Conservation (phyloP, 441 rosid genomes). For the Mallotus japonicus region DNA sequence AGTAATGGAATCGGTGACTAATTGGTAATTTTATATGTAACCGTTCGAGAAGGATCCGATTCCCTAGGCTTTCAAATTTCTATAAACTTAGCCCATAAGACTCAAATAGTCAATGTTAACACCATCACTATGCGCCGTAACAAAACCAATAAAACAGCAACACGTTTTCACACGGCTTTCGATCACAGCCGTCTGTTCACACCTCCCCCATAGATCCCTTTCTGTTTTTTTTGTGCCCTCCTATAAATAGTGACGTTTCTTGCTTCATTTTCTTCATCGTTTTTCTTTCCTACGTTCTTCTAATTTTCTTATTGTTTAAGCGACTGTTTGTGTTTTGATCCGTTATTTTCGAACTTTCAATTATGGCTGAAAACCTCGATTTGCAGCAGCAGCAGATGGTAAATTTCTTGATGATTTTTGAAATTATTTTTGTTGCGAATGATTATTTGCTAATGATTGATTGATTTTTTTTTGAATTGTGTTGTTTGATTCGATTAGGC, state of each 20-base stretch:
- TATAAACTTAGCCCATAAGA: conserved; percentile 13
- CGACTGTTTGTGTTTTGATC: background rate
- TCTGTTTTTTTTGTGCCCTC: background rate
- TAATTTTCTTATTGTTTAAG: background rate
- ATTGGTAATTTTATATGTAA: background rate
- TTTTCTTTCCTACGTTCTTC: background rate
- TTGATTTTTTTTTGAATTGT: too few relatives aligned
- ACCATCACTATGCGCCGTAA: too few relatives aligned
- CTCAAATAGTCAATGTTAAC: background rate
- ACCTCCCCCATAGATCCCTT: background rate
- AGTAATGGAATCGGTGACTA: conserved; percentile 78
- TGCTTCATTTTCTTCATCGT: background rate
- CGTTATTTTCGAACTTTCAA: background rate
- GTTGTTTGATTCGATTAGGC: conserved; percentile 23
- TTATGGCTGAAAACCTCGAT: conserved; percentile 40
- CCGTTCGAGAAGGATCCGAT: conserved; percentile 9
- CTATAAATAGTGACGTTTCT: conserved; percentile 3
- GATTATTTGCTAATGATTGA: too few relatives aligned
- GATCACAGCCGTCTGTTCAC: background rate
- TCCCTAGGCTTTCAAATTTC: background rate
- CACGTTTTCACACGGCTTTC: conserved; percentile 12
- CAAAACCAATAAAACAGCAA: background rate
- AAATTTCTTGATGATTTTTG: background rate
- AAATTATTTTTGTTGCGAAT: background rate
- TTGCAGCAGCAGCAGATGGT: conserved; percentile 44